These are phyloP conservation scores for Angomonas ambiguus DNA, from an alignment of 208 protist genomes.

Conservation along the genomic window DNA sequence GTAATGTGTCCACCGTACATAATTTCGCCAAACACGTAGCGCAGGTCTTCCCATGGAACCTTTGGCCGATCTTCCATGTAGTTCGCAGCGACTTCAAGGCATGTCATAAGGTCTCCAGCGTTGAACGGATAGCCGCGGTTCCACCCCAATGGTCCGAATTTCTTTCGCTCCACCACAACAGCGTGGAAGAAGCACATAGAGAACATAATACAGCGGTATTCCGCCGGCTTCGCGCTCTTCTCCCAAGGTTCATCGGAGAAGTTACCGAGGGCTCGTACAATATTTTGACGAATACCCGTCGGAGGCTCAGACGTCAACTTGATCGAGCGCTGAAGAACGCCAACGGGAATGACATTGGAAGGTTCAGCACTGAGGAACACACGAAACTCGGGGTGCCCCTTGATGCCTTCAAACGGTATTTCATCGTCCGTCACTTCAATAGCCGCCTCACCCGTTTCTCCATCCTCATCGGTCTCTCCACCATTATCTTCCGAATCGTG, in stretches of 20 bases:
- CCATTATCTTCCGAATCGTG: conserved; percentile 18
- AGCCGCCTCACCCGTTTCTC: conserved; percentile 22
- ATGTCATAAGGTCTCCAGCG: conserved; percentile 96
- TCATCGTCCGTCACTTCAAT: conserved; percentile 86
- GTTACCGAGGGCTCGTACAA: conserved; percentile 94
- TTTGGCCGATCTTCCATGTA: conserved; percentile 97
- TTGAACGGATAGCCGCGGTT: conserved; percentile 98
- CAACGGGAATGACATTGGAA: conserved; percentile 94
- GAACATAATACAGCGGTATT: conserved; percentile 98
- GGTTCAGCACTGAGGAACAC: conserved; percentile 97
- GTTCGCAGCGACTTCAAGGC: conserved; percentile 95
- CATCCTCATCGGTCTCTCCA: conserved; percentile 15
- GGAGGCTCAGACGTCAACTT: conserved; percentile 99
- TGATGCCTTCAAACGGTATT: conserved; percentile 85
- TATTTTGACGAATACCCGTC: conserved; percentile 95
- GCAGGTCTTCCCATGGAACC: conserved; percentile 97
- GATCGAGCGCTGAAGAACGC: conserved; percentile 97
- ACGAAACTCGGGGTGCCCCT: conserved; percentile 94
- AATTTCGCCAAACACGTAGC: conserved; percentile 99
- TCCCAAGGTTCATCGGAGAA: conserved; percentile 97
- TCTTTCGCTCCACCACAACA: conserved; percentile 97
- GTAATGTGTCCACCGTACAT: conserved; percentile 99
- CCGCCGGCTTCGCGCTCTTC: conserved; percentile 92
- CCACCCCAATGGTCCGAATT: conserved; percentile 97
- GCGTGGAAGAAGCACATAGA: conserved; percentile 98